These are phyloP conservation scores for Lentinula novae-zelandiae DNA, from an alignment of 1,284 basidiomycete species.

Conservation along the genomic window DNA sequence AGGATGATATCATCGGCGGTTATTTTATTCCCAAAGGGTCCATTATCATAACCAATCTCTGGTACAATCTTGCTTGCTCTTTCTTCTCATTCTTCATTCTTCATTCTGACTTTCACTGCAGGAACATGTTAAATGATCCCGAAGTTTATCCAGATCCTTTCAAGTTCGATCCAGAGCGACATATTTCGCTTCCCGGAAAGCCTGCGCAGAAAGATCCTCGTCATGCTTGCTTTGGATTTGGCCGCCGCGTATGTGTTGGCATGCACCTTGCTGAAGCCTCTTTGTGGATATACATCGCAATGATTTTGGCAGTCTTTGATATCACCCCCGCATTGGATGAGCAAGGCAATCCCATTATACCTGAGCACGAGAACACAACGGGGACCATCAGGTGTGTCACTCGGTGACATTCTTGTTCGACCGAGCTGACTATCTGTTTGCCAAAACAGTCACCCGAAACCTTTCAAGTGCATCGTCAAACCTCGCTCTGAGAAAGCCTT, in stretches of 20 bases:
- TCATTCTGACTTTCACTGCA: not conserved
- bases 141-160: slow-evolving; percentile 15
- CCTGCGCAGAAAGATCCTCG: slow-evolving; percentile 15
- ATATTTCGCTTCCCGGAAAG: slow-evolving; percentile 11
- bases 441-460: slow-evolving; percentile 13
- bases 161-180: slow-evolving; percentile 16
- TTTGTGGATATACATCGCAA: slow-evolving; percentile 15
- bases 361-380: slow-evolving; percentile 16
- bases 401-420: not conserved
- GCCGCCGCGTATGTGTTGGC: slow-evolving; percentile 16
- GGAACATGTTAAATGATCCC: slow-evolving; percentile 18
- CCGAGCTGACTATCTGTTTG: not conserved
- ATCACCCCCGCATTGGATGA: slow-evolving; percentile 13
- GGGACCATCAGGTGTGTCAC: slow-evolving; percentile 15
- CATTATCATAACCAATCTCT: slow-evolving; percentile 23
- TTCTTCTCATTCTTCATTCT: not conserved
- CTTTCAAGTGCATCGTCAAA: slow-evolving; percentile 13
- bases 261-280: slow-evolving; percentile 18
- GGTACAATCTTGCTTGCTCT: slow-evolving; percentile 6
- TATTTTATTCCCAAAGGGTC: slow-evolving; percentile 26
- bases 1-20: slow-evolving; percentile 23
- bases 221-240: slow-evolving; percentile 17
- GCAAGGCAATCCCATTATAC: slow-evolving; percentile 14
- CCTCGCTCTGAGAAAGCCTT: slow-evolving; percentile 16
- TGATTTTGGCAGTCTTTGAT: slow-evolving; percentile 17